A percentile compares a stretch with the other conserved stretches of the same genome.
These are phyloP conservation scores for Colletotrichum tropicicola DNA, from an alignment of 2,329 filamentous ascomycete species.

Conservation along the genomic window DNA sequence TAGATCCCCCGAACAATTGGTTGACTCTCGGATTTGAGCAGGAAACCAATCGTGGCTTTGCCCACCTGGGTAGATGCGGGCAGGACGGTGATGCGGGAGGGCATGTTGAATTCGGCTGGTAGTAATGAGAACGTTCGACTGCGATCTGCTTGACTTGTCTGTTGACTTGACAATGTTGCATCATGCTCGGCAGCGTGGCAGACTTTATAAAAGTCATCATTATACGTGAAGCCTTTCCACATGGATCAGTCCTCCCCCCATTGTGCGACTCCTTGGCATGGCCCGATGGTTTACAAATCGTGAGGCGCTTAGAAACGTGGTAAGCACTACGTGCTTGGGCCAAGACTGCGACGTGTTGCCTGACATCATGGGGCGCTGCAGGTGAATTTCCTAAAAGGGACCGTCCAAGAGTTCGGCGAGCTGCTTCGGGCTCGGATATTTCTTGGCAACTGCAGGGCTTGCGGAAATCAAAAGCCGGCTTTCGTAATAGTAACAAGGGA, in stretches of 20 bases:
- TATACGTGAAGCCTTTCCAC: background rate
- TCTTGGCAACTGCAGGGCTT: too few species aligned
- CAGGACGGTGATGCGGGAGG: constrained; percentile 38
- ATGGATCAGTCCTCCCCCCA: background rate
- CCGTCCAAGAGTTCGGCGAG: too few species aligned
- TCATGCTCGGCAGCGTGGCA: too few species aligned
- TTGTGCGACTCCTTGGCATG: background rate
- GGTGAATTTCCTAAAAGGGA: too few species aligned
- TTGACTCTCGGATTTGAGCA: constrained; percentile 33
- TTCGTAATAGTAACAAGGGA: background rate
- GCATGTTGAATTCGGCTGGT: constrained; percentile 32
- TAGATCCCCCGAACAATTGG: constrained; percentile 39
- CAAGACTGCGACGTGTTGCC: too few species aligned
- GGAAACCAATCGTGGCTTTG: constrained; percentile 37
- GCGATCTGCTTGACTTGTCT: too few species aligned
- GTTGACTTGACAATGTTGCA: too few species aligned
- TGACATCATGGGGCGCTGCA: too few species aligned
- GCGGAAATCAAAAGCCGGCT: background rate
- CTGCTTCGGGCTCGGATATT: background rate
- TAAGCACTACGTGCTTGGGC: too few species aligned
- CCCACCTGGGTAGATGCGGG: constrained; percentile 44
- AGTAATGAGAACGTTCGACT: background rate
- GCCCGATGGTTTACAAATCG: background rate
- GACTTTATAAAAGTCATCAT: too few species aligned
- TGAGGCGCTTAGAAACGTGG: background rate